Conservation (phyloP, 2,329 filamentous ascomycete genomes). For the Exophiala sp. region DNA sequence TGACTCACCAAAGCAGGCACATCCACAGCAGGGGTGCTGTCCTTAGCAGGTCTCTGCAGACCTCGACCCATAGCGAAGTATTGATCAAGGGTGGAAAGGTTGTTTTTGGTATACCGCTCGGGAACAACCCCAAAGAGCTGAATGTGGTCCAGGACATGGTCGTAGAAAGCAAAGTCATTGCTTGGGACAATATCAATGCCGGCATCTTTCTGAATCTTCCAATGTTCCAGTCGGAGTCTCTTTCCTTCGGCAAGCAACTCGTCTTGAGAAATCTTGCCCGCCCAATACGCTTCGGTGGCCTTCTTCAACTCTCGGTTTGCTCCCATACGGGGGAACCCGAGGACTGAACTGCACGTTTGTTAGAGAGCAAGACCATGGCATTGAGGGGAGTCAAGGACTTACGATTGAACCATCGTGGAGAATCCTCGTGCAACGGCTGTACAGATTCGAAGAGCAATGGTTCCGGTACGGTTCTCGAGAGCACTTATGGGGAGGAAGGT, state of each 20-base stretch:
- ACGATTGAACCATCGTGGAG: slow-evolving; percentile 57
- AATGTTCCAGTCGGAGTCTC: slow-evolving; percentile 92
- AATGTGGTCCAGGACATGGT: slow-evolving; percentile 96
- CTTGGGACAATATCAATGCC: slow-evolving; percentile 96
- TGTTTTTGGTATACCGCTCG: slow-evolving; percentile 86
- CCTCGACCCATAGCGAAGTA: slow-evolving; percentile 99
- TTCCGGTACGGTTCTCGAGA: slow-evolving; percentile 18
- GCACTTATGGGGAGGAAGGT: slow-evolving; percentile 18
- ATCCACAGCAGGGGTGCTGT: slow-evolving; percentile 57
- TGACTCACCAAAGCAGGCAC: slow-evolving; percentile 67
- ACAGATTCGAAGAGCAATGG: slow-evolving; percentile 8
- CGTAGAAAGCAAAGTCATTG: slow-evolving; percentile 99
- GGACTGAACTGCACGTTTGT: slow-evolving; percentile 55
- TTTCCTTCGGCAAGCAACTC: slow-evolving; percentile 93
- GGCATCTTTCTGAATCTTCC: slow-evolving; percentile 99
- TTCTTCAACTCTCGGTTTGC: slow-evolving; percentile 99
- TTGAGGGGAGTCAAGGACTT: slow-evolving; percentile 31
- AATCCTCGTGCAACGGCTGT: slow-evolving; percentile 12
- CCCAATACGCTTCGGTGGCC: slow-evolving; percentile 98
- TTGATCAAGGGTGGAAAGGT: slow-evolving; percentile 82
- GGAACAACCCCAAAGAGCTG: slow-evolving; percentile 93
- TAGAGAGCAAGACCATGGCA: slow-evolving; percentile 17
- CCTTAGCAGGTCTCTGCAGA: slow-evolving; percentile 73
- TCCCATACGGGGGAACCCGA: slow-evolving; percentile 99
- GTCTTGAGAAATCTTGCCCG: slow-evolving; percentile 83